Conservation (phyloP, 2,329 filamentous ascomycete genomes). For the Sclerotinia nivalis region DNA sequence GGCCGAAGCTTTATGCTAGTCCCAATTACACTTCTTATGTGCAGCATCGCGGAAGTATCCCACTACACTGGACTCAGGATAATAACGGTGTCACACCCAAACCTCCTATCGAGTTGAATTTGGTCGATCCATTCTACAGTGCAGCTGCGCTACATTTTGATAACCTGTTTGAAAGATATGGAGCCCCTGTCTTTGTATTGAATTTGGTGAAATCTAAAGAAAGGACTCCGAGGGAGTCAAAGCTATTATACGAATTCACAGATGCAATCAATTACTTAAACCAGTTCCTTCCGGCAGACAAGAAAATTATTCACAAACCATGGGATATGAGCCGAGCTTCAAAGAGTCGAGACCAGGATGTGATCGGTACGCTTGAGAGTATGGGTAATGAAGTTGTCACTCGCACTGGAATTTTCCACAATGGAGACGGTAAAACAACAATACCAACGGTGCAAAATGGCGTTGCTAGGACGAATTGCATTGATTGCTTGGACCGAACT, state of each 20-base stretch:
- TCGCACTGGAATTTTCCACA: conserved; percentile 91
- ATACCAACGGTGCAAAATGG: conserved; percentile 80
- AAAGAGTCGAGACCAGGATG: conserved; percentile 88
- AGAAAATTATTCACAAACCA: conserved; percentile 89
- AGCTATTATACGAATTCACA: conserved; percentile 83
- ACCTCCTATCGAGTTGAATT: conserved; percentile 89
- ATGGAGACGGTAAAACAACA: conserved; percentile 71
- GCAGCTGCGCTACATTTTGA: conserved; percentile 94
- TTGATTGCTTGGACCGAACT: conserved; percentile 94
- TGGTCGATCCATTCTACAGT: conserved; percentile 95
- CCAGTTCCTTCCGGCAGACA: conserved; percentile 80
- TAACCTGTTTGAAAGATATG: conserved; percentile 89
- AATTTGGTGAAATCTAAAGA: conserved; percentile 91
- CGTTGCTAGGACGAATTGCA: conserved; percentile 92
- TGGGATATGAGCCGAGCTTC: conserved; percentile 98
- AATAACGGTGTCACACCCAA: conserved; percentile 94
- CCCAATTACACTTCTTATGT: conserved; percentile 95
- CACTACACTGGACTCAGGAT: conserved; percentile 96
- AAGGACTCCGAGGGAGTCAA: conserved; percentile 85
- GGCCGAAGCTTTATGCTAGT: conserved; percentile 80
- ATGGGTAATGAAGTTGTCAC: conserved; percentile 87
- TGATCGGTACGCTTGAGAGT: conserved; percentile 85
- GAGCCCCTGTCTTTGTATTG: conserved; percentile 85
- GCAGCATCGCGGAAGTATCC: conserved; percentile 95
- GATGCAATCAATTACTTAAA: conserved; percentile 89